Evolutionary conservation across 345 rosid species (phyloP).

Genomic region (Citrus reticulata): DNA sequence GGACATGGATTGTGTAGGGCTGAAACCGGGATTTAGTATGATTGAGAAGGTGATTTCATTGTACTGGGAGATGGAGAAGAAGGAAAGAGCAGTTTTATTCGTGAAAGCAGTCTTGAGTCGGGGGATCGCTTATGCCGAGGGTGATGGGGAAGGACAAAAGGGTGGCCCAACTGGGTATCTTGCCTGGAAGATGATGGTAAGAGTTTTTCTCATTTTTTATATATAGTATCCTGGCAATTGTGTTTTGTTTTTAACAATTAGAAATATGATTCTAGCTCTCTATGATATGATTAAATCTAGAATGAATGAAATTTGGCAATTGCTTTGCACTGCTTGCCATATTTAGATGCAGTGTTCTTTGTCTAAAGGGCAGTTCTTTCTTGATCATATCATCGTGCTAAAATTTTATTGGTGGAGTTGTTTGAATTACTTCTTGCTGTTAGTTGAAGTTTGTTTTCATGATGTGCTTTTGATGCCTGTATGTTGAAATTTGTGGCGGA

Average conservation of each 20-base stretch:
- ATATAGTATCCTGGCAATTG: neutral
- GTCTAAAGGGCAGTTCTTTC: neutral
- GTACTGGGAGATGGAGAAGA: slow-evolving; percentile 77
- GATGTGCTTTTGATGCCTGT: neutral
- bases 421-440: neutral
- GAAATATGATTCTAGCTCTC: neutral
- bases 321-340: neutral
- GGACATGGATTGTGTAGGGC: slow-evolving; percentile 91
- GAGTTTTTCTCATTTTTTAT: slow-evolving; percentile 2
- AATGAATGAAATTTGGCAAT: neutral
- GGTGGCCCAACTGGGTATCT: slow-evolving; percentile 94
- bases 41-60: slow-evolving; percentile 86
- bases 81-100: slow-evolving; percentile 55
- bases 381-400: neutral
- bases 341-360: neutral
- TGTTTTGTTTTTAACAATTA: neutral
- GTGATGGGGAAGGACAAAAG: slow-evolving; percentile 50
- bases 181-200: slow-evolving; percentile 96
- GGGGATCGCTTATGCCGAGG: slow-evolving; percentile 39
- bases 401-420: neutral
- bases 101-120: slow-evolving; percentile 68
- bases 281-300: neutral
- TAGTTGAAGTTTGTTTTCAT: neutral
- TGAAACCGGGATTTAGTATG: slow-evolving; percentile 88
- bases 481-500: neutral